Evolutionary conservation across 2,329 filamentous ascomycete species (phyloP), one percentile per base, ranked within the genome.

Genomic region (Talaromyces sp.): DNA sequence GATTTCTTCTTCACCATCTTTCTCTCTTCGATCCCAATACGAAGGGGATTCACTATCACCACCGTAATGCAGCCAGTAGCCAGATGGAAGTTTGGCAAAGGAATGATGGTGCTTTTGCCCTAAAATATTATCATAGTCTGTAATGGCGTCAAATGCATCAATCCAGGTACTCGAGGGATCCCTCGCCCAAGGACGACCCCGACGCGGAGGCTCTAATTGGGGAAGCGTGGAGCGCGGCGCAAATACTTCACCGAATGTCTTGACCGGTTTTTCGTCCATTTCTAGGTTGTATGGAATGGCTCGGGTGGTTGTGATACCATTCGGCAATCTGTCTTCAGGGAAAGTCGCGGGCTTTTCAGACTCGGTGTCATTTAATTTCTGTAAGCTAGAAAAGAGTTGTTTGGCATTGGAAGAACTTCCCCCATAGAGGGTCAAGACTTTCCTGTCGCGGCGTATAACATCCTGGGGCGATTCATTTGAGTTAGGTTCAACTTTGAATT

Each of bases 301-400:
- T 67, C 88, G 87, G 2, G 89, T 90, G 6, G 87, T 84, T 22
- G 87, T 86, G 49, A 97, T 86, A 43, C 92, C 92, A 65, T 87
- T 89, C 0, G 93, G 93, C 31, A 97, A 80, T 22, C 82, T 85
- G 43, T 84, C 82, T 72, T 92, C 89, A 61, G 86, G 84, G 10
- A 92, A 78, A 11, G 72, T 61, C 70, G 3, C 19, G 13, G 60
- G 69, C 7, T 73, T 68, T 9, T 78, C 75, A 13, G 41, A 31
- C 79, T 72, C 7, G 75, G 72, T 31, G 43, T 73, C 73, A 52
- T 74, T 70, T 1, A 77, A 75, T 63, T 85, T 83, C 69, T 90
- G 91, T 59, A 97, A 81, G 76, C 93, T 96, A 3, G 94, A 96
- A 75, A 95, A 97, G 3, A 97, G 82, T 67, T 94, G 90, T 70